Evolutionary conservation across 2,329 filamentous ascomycete species (phyloP), one percentile per base, ranked within the genome.

Genomic region (Aspergillus persii): DNA sequence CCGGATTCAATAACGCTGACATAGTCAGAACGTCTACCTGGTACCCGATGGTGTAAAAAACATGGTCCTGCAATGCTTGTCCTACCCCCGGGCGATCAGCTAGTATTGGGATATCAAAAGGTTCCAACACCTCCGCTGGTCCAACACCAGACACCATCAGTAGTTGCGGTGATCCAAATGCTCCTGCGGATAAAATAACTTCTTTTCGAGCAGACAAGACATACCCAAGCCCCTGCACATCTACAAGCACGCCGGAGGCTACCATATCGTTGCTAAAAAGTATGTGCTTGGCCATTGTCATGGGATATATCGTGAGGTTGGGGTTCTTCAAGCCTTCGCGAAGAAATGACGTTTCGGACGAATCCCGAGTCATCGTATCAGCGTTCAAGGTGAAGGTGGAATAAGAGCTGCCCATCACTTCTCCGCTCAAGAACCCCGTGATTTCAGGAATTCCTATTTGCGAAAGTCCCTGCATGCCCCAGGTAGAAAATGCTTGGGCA

Each of bases 61-160:
- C 64, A 39, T 75, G 73, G 52, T 75, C 74, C 66, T 64, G 68
- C 65, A 77, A 68, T 48, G 74, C 75, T 59, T 76, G 73, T 8
- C 74, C 75, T 3, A 77, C 74, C 1, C 73, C 74, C 2, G 66
- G 66, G n/a, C 68, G 66, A 41, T 74, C 58, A 3, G 66, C 64
- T 8, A 77, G 31, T 2, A 73, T 58, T 0, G 64, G 41, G 8
- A 75, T 75, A 1, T 58, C 59, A 48, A 72, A 62, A 2, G 66
- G 30, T 6, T 68, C 27, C 6, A 76, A 61, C 1, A 65, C 60
- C 0, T 64, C 63, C 3, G 57, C 47, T 2, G 81, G 81, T 0
- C 82, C 82, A 54, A 80, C 69, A 1, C 83, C 83, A 23, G 79
- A 82, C 1, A 83, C 75, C 73, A 83, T 81, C 8, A 84, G 72